These are phyloP conservation scores for Dictyostelium capitatum DNA, from an alignment of 78 protist species.

Conservation along the genomic window DNA sequence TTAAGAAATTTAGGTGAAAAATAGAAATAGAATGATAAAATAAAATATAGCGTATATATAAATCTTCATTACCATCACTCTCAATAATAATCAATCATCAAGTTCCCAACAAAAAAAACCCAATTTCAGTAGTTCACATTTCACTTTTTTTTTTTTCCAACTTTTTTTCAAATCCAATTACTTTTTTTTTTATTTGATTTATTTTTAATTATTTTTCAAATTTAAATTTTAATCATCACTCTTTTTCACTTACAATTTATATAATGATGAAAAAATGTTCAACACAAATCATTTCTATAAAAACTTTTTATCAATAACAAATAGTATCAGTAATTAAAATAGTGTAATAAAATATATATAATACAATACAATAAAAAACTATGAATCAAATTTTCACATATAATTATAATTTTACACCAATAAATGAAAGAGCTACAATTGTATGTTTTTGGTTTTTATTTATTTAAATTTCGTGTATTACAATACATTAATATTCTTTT, in stretches of 20 bases:
- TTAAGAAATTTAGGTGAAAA: neutral
- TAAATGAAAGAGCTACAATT: slow-evolving; percentile 7
- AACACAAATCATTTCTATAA: slow-evolving; percentile 9
- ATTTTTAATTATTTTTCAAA: neutral
- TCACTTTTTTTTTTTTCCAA: neutral
- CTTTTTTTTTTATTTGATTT: too few relatives aligned
- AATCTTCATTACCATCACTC: too few relatives aligned
- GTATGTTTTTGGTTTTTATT: neutral
- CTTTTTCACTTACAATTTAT: neutral
- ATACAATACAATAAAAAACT: neutral
- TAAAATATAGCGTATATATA: neutral
- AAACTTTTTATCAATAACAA: neutral
- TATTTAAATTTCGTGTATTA: neutral
- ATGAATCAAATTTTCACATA: neutral
- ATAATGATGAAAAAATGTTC: neutral
- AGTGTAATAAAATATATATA: neutral
- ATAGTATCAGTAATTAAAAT: neutral
- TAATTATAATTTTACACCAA: slow-evolving; percentile 1
- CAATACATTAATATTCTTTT: too few relatives aligned
- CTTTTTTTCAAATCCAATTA: too few relatives aligned
- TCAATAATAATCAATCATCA: neutral
- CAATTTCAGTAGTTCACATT: neutral
- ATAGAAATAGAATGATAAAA: neutral
- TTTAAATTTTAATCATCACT: neutral
- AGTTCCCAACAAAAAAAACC: neutral